Evolutionary conservation across 495 filamentous ascomycete species (phyloP).

Genomic region (Bacidia gigantensis): DNA sequence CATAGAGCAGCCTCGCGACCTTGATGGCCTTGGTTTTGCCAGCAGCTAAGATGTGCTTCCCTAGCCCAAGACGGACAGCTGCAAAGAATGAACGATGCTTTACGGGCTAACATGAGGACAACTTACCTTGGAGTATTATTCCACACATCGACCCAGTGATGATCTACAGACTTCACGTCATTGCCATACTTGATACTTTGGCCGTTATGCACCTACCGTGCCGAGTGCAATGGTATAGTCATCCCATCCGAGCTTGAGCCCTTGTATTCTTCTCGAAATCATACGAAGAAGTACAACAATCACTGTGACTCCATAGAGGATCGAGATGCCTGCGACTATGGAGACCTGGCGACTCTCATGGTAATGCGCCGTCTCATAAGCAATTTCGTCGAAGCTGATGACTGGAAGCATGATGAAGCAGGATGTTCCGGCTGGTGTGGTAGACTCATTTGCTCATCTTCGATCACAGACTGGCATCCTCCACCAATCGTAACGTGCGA

Average conservation of each 20-base stretch:
- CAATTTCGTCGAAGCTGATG: neutral
- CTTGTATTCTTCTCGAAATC: neutral
- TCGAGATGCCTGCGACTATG: neutral
- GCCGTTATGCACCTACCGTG: neutral
- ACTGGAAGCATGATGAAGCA: neutral
- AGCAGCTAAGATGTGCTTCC: neutral
- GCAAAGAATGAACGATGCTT: neutral
- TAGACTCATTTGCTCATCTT: neutral
- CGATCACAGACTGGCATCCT: neutral
- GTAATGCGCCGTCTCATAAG: neutral
- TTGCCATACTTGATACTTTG: neutral
- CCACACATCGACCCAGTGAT: neutral
- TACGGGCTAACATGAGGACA: neutral
- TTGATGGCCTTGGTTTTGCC: neutral
- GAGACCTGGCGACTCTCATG: neutral
- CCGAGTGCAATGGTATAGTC: neutral
- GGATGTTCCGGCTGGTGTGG: neutral
- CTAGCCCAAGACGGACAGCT: neutral
- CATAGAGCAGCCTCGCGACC: neutral
- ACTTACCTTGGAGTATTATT: neutral
- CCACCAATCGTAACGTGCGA: too few relatives aligned
- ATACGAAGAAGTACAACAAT: neutral
- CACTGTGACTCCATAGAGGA: neutral
- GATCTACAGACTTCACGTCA: neutral
- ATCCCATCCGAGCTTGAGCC: neutral